phyloP scores from a whole-genome alignment of 495 filamentous ascomycete genomes.

The Daldinia loculata region DNA sequence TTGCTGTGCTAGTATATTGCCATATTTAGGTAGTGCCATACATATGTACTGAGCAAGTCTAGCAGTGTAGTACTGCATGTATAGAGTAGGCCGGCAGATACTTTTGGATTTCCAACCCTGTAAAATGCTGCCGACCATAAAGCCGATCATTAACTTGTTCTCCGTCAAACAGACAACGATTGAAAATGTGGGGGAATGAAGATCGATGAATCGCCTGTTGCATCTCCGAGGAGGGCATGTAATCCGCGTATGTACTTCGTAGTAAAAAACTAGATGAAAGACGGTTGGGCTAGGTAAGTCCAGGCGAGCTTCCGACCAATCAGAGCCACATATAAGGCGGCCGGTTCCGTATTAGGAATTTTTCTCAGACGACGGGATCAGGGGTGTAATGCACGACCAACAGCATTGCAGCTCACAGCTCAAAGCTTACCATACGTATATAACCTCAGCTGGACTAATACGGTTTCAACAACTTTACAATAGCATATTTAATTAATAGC shows the following conservation, averaged over 20 bases:
- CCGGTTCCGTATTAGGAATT: constrained; percentile 42
- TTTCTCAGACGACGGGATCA: constrained; percentile 17
- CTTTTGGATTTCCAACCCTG: constrained; percentile 30
- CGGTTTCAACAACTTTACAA: not conserved
- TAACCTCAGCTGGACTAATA: not conserved
- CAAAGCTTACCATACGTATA: not conserved
- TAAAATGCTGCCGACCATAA: constrained; percentile 7
- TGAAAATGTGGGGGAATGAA: constrained; percentile 36
- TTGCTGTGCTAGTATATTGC: not conserved
- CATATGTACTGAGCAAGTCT: not conserved
- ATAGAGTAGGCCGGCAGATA: constrained; percentile 26
- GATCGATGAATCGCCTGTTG: constrained; percentile 37
- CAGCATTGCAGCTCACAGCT: not conserved
- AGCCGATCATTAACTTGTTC: constrained; percentile 29
- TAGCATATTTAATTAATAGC: not conserved
- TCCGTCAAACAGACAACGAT: constrained; percentile 7
- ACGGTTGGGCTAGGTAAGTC: constrained; percentile 24
- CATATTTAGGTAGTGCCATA: not conserved
- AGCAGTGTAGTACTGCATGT: constrained; percentile 27
- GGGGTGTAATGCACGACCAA: constrained; percentile 21
- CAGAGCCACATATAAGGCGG: constrained; percentile 8
- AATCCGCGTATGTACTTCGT: constrained; percentile 26
- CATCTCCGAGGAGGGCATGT: constrained; percentile 50
- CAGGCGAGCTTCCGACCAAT: constrained; percentile 37
- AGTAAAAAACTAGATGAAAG: constrained; percentile 21